Evolutionary conservation across 139 green algal genomes (phyloP), one percentile per base, ranked within the genome.

Genomic region (Tetraselmis chui): DNA sequence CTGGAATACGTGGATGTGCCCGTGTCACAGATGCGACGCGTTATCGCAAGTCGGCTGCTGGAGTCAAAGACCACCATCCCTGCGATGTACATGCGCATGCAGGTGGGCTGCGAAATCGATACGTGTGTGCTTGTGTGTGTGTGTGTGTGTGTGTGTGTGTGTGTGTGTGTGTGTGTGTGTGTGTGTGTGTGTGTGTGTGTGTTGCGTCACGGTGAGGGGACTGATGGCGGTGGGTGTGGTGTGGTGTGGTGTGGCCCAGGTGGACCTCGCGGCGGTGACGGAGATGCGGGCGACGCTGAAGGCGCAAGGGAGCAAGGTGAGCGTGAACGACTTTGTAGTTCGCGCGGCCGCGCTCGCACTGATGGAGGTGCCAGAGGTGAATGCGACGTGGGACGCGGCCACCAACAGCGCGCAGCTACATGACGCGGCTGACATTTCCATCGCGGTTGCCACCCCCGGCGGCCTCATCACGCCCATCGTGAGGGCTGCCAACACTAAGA

Each of bases 391-490:
- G 88, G 91, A 95, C 82, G 84, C 85, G 1, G 79, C 67, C 1
- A 80, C 79, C 0, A 83, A 92, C 28, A 67, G 86, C 1, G 87
- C 87, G 2, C 83, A 92, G 45, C 59, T 89, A 83, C 85, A 83
- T 77, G 30, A 82, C 24, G 58, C 80, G 1, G 88, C 97, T 5
- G 94, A 99, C 83, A 85, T 97, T 2, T 83, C 85, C 24, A 84
- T 99, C 0, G 96, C 96, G 0, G 95, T 99, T 30, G 92, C 93
- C 2, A 97, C 96, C 2, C 88, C 96, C 1, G 59, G 80, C 1
- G 96, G 96, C 5, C 91, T 98, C 1, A 95, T 99, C 87, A 98
- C 97, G 24, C 94, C 94, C 75, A 96, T 97, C 76, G 89, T 97
- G 0, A 92, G 87, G 32, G 81, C 80, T 1, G 93, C 93, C 26